Base-by-base conservation (phyloP, 805 yeast genomes). In the Lipomyces lipofer region DNA sequence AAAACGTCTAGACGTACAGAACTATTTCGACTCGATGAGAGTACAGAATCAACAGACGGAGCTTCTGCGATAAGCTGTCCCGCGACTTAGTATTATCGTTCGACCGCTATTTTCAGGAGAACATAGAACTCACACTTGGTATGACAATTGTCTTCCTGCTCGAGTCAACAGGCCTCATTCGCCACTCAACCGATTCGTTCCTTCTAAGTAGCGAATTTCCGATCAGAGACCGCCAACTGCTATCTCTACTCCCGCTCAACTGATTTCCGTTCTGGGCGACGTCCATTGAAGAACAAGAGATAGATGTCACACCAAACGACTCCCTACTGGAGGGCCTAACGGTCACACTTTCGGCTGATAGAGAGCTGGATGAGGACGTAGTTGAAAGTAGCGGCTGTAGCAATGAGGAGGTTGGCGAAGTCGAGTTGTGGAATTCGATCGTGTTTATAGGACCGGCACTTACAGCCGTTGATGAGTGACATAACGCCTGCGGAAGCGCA, bases 351-450 rank as follows among this genome's bases (percentile, higher is more conserved):
- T n/a, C 17, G 9, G 19, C 35, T 9, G 56, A 46, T 7, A 28
- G n/a, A 1, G 46, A 42, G 21, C 51, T 35, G 13, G 56, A 28
- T n/a, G 52, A 42, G 10, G 48, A 52, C 13, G 56, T 43, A 29
- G 24, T 32, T 13, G 56, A 47, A 13, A 52, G 38, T 9, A 52
- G 27, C 24, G 56, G 56, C 45, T 40, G 52, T 3, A 43, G 39
- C 15, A 51, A 13, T 3, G 48, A 21, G 15, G 54, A 25, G 40
- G 25, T 36, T 15, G 40, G 36, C 24, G 45, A 30, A 4, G 43
- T 2, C 27, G 42, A 27, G 21, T 21, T 13, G 44, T 12, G 25
- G 25, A 13, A 3, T 28, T 19, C 6, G 2, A 19, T 3, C 15
- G 15, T 19, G 36, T 15, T 7, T 17, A 33, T 3, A 49, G 13